Conservation (phyloP, 495 filamentous ascomycete genomes). For the Sphaerosporella brunnea region DNA sequence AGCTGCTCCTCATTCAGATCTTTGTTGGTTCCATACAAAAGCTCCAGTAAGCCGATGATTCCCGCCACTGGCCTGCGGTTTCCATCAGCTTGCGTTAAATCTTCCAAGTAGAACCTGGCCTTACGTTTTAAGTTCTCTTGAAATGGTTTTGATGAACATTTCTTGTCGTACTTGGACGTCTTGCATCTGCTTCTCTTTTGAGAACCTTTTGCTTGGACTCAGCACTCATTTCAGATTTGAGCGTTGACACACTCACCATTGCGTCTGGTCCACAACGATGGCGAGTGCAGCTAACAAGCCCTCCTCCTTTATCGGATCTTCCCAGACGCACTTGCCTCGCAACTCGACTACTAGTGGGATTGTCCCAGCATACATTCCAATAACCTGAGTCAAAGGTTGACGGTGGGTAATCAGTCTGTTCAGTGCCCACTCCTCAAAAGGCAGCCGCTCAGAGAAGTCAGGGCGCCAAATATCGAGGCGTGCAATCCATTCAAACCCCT, state of each 20-base stretch:
- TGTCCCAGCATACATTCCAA: slow-evolving; percentile 10
- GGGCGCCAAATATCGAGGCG: slow-evolving; percentile 19
- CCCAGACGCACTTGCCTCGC: slow-evolving; percentile 14
- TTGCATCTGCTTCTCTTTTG: slow-evolving; percentile 15
- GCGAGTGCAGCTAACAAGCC: slow-evolving; percentile 14
- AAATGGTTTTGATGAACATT: slow-evolving; percentile 13
- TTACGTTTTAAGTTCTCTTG: slow-evolving; percentile 15
- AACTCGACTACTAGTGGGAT: slow-evolving; percentile 13
- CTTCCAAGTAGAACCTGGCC: background rate
- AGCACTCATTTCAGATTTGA: background rate
- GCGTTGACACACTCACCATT: slow-evolving; percentile 8
- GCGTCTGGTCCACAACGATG: slow-evolving; percentile 18
- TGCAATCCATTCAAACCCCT: slow-evolving; percentile 19
- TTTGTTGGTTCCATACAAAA: slow-evolving; percentile 11
- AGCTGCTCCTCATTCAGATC: slow-evolving; percentile 9
- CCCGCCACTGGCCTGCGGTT: slow-evolving; percentile 19
- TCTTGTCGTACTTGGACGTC: slow-evolving; percentile 12
- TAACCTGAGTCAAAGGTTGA: slow-evolving; percentile 6
- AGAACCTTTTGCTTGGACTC: background rate
- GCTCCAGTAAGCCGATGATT: slow-evolving; percentile 16
- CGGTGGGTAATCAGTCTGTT: slow-evolving; percentile 15
- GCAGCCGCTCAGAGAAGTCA: slow-evolving; percentile 20
- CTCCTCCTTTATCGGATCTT: slow-evolving; percentile 12
- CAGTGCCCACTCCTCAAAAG: slow-evolving; percentile 20
- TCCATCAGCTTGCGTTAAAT: background rate